Evolutionary conservation across 2,329 filamentous ascomycete species (phyloP), one percentile per base, ranked within the genome.

Genomic region (Chaetomium sp.): DNA sequence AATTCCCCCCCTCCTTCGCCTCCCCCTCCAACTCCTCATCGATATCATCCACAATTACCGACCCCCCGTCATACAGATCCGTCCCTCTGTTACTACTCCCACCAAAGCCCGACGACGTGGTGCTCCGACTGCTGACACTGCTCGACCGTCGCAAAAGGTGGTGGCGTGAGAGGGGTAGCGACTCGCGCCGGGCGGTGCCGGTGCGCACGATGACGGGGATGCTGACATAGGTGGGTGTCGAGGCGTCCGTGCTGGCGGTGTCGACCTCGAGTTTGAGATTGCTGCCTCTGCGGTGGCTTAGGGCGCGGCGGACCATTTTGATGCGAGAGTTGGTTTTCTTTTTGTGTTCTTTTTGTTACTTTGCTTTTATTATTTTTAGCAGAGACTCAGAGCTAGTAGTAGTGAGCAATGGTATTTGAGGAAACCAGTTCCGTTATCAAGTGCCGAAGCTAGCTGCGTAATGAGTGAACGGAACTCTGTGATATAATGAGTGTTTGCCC

Each of bases 291-390:
- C 64, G 51, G 33, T 53, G 64, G 60, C 29, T 47, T 16, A 65
- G 64, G 23, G 64, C 64, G 50, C 57, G 64, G 19, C 35, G 64
- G 42, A 65, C 64, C 64, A 65, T 65, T 54, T 57, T 57, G n/a
- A 21, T 19, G 45, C 23, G 19, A 4, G 21, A 3, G 27, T 38
- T 21, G 19, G 16, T 55, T 31, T 7, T 4, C n/a, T 16, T 7
- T 21, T 54, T 29, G 23, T 16, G 23, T 33, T 21, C 13, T 47
- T 47, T 27, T 51, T 38, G 16, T 45, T 42, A 7, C 4, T 58
- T 49, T 9, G n/a, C 49, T 56, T 50, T 33, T 45, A 23, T n/a
- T 19, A 19, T 45, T 38, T 13, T 38, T 38, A 38, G 35, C 35
- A 38, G 35, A 21, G 49, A 47, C 23, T 45, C 10, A 25, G n/a